A percentile compares a stretch with the other conserved stretches of the same genome.
These are phyloP conservation scores for Nigrospora sphaerica DNA, from an alignment of 2,329 filamentous ascomycete species.

Conservation along the genomic window DNA sequence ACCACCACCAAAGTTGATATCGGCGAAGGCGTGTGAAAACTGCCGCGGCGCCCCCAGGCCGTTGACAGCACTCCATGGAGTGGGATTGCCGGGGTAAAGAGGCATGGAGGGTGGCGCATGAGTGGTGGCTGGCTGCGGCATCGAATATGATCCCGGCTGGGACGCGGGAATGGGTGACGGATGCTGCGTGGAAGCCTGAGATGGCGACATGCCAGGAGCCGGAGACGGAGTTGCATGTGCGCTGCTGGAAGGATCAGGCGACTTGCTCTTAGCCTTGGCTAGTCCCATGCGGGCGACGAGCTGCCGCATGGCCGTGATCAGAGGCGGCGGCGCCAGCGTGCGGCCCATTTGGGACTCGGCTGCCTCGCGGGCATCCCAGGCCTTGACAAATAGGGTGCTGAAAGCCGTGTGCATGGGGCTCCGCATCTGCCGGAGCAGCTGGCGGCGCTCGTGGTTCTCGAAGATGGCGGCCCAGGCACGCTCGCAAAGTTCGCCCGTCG, in stretches of 20 bases:
- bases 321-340: conserved; percentile 32
- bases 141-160: too few species aligned
- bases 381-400: conserved; percentile 50
- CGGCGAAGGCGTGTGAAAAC: conserved; percentile 19
- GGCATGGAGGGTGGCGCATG: background rate
- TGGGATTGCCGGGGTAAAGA: background rate
- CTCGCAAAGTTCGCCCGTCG: conserved; percentile 48
- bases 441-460: conserved; percentile 45
- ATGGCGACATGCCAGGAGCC: background rate
- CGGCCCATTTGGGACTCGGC: conserved; percentile 38
- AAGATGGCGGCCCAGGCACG: conserved; percentile 51
- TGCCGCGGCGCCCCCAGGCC: conserved; percentile 15
- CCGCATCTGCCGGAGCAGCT: conserved; percentile 39
- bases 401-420: conserved; percentile 54
- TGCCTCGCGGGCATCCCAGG: conserved; percentile 51
- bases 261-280: conserved; percentile 23
- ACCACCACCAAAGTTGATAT: conserved; percentile 21
- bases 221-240: background rate
- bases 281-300: conserved; percentile 21
- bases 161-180: background rate
- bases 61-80: background rate
- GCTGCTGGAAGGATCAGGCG: conserved; percentile 11
- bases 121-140: background rate
- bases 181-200: background rate
- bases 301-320: conserved; percentile 41